These are phyloP conservation scores for Fusarium domesticum DNA, from an alignment of 2,329 filamentous ascomycete species.

Conservation along the genomic window DNA sequence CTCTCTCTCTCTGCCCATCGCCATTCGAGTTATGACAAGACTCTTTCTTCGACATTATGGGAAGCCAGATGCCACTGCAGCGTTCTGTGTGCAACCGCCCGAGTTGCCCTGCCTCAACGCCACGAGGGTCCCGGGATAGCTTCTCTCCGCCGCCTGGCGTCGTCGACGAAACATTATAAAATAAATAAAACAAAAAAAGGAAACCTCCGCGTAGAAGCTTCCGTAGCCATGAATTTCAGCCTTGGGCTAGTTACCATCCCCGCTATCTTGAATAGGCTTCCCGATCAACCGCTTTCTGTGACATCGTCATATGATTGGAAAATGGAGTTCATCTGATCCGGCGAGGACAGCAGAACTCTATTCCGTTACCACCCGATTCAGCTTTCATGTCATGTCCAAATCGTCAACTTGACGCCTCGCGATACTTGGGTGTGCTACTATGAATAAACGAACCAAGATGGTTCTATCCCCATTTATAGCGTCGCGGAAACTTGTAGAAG, in stretches of 20 bases:
- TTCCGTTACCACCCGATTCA: slow-evolving; percentile 60
- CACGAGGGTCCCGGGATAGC: slow-evolving; percentile 53
- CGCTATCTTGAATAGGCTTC: no score
- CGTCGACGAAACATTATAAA: no score
- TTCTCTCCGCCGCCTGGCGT: slow-evolving; percentile 53
- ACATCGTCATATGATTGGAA: no score
- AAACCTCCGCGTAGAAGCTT: no score
- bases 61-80: slow-evolving; percentile 9
- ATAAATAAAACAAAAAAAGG: no score
- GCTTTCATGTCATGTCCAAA: slow-evolving; percentile 69
- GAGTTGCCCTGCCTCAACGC: slow-evolving; percentile 50
- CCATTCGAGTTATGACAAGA: no score
- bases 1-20: no score
- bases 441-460: slow-evolving; percentile 60
- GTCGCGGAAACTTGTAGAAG: slow-evolving; percentile 68
- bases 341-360: slow-evolving; percentile 66
- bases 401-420: slow-evolving; percentile 67
- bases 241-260: no score
- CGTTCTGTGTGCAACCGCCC: slow-evolving; percentile 7
- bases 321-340: slow-evolving; percentile 69
- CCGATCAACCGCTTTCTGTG: no score
- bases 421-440: slow-evolving; percentile 62
- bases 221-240: no score
- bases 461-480: slow-evolving; percentile 61
- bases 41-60: no score